phyloP scores from a whole-genome alignment of 2,329 filamentous ascomycete species.

The Bipolaris sorokiniana region DNA sequence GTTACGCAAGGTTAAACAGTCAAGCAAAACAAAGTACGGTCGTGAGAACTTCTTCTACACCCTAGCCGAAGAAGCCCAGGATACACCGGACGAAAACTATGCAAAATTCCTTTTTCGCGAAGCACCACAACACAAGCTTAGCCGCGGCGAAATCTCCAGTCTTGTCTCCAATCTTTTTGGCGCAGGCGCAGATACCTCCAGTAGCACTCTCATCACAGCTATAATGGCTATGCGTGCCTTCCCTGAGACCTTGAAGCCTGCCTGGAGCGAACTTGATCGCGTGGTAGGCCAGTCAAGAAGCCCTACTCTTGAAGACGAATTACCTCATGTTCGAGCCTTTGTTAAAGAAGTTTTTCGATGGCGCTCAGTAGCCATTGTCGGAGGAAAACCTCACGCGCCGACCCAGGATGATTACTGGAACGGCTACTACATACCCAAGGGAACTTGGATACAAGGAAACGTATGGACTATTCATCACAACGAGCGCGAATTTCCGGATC shows the following conservation, averaged over 20 bases:
- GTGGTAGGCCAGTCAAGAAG: slow-evolving; percentile 40
- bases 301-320: slow-evolving; percentile 41
- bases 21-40: slow-evolving; percentile 30
- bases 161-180: slow-evolving; percentile 41
- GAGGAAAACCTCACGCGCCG: slow-evolving; percentile 45
- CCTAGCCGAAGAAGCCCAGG: slow-evolving; percentile 39
- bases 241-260: slow-evolving; percentile 33
- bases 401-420: slow-evolving; percentile 44
- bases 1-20: slow-evolving; percentile 40
- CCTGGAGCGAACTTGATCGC: slow-evolving; percentile 43
- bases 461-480: slow-evolving; percentile 52
- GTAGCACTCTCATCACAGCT: slow-evolving; percentile 41
- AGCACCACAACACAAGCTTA: slow-evolving; percentile 35
- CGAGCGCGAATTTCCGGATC: slow-evolving; percentile 28
- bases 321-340: slow-evolving; percentile 49
- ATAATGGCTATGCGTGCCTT: slow-evolving; percentile 43
- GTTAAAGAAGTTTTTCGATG: slow-evolving; percentile 45
- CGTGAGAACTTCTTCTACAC: slow-evolving; percentile 44
- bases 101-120: slow-evolving; percentile 52
- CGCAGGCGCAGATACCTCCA: slow-evolving; percentile 42
- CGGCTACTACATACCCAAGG: slow-evolving; percentile 49
- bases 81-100: slow-evolving; percentile 40
- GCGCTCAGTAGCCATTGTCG: slow-evolving; percentile 43
- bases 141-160: slow-evolving; percentile 39
- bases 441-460: slow-evolving; percentile 48